Base-by-base conservation (phyloP, 306 rosid genomes). In the Spatholobus suberectus region DNA sequence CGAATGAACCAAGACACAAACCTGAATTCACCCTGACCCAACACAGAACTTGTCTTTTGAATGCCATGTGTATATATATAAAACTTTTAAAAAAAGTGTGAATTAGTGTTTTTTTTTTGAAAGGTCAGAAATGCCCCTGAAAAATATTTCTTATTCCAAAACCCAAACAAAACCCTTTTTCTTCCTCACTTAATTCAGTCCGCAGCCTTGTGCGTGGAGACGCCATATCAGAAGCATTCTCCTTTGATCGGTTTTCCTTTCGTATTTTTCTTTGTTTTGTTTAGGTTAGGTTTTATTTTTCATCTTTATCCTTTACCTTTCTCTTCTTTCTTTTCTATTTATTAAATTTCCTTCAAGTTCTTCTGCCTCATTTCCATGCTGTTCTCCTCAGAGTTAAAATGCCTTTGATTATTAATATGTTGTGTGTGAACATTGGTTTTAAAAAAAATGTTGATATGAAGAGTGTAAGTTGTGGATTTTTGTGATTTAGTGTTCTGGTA, bases 91-190 rank as follows among this genome's bases (percentile, higher is more conserved):
- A n/a, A n/a, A n/a, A n/a, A n/a, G n/a, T n/a, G n/a, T n/a, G n/a
- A n/a, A n/a, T n/a, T n/a, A n/a, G 32, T 29, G 32, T 4, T 1
- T 8, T 9, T 41, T 5, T 4, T 24, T 0, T 47, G 29, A 75
- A 75, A 82, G 26, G 75, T 75, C 82, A 17, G 11, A 69, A 76
- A 12, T 68, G 1, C 37, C 82, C 82, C 73, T 47, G 2, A 0
- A 3, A 0, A 57, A 3, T 40, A 1, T 68, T 40, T 68, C 10
- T 67, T 82, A 41, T 55, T 75, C 71, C 77, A 41, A 54, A 67
- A 54, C 71, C 75, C 61, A 34, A 44, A 66, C 67, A 29, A 65
- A 77, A 77, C 65, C 83, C 80, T 46, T 52, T 49, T 75, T 51
- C 52, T 51, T 40, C 83, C 24, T 14, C 68, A 11, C 23, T 20